Percentiles rank a stretch among this genome's conserved stretches.
phyloP scores from a whole-genome alignment of 208 protist genomes.

The Trichomonas gallinae region DNA sequence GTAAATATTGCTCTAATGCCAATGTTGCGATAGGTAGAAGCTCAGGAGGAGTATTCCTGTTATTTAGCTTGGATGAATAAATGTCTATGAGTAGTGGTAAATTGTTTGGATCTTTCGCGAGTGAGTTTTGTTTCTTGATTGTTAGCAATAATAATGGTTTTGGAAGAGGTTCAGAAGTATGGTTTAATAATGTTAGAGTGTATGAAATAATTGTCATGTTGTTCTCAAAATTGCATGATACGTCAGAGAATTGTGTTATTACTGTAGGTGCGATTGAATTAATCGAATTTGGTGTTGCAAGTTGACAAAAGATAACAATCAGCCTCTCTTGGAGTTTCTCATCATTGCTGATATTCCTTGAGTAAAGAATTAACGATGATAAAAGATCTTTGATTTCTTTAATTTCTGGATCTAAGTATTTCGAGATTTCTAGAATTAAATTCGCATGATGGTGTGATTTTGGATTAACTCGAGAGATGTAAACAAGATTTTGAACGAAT shows the following conservation, averaged over 20 bases:
- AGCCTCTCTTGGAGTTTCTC: background rate
- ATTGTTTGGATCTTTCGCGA: background rate
- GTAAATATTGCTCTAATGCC: background rate
- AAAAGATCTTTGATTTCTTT: background rate
- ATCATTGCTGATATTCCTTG: background rate
- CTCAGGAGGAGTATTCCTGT: background rate
- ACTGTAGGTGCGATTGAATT: background rate
- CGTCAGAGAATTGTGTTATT: background rate
- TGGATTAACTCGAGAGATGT: background rate
- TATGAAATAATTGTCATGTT: background rate
- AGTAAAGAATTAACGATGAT: background rate
- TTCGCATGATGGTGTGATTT: background rate
- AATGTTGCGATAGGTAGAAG: background rate
- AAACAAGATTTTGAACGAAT: background rate
- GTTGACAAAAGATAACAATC: background rate
- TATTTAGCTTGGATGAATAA: background rate
- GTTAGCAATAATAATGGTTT: background rate
- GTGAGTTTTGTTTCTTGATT: background rate
- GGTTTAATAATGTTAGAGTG: background rate
- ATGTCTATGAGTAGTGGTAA: background rate
- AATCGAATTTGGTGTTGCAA: background rate
- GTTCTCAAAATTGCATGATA: background rate
- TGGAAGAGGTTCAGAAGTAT: background rate
- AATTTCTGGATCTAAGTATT: background rate
- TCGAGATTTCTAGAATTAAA: background rate